A percentile compares a stretch with the other conserved stretches of the same genome.
Evolutionary conservation across 2,329 filamentous ascomycete species (phyloP).

Genomic region (Ophiocordyceps unilateralis): DNA sequence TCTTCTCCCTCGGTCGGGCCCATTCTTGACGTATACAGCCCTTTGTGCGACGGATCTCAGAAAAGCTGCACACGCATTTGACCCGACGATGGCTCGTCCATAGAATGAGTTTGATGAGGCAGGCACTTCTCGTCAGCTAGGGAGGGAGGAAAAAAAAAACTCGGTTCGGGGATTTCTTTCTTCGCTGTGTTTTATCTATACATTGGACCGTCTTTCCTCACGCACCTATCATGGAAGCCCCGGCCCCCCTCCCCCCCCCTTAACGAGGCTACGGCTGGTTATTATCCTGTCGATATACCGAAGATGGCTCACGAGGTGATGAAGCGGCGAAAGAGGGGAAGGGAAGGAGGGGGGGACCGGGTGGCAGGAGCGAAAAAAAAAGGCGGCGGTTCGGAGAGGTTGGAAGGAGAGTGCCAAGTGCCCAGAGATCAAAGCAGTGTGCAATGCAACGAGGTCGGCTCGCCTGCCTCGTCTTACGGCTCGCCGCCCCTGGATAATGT

Average conservation of each 20-base stretch:
- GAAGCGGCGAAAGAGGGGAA: too few relatives aligned
- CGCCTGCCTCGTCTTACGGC: too few relatives aligned
- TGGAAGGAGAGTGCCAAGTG: too few relatives aligned
- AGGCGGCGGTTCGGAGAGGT: too few relatives aligned
- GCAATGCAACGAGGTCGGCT: too few relatives aligned
- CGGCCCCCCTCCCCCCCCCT: too few relatives aligned
- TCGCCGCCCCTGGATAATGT: too few relatives aligned
- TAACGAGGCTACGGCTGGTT: background rate
- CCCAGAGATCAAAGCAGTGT: too few relatives aligned
- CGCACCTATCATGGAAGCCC: background rate
- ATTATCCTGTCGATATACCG: background rate
- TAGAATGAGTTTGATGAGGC: slow-evolving; percentile 22
- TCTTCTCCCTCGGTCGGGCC: slow-evolving; percentile 8
- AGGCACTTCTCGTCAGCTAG: slow-evolving; percentile 14
- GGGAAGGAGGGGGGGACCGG: too few relatives aligned
- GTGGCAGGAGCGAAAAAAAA: too few relatives aligned
- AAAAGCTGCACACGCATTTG: slow-evolving; percentile 27
- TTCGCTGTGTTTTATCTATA: slow-evolving; percentile 4
- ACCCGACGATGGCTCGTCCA: slow-evolving; percentile 32
- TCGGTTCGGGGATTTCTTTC: slow-evolving; percentile 3
- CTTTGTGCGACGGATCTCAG: slow-evolving; percentile 26
- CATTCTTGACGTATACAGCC: slow-evolving; percentile 27
- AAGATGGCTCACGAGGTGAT: background rate
- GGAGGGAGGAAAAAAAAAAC: slow-evolving; percentile 5
- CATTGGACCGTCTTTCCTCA: background rate